These are phyloP conservation scores for Penicillium odoratum DNA, from an alignment of 495 filamentous ascomycete genomes.

Conservation along the genomic window DNA sequence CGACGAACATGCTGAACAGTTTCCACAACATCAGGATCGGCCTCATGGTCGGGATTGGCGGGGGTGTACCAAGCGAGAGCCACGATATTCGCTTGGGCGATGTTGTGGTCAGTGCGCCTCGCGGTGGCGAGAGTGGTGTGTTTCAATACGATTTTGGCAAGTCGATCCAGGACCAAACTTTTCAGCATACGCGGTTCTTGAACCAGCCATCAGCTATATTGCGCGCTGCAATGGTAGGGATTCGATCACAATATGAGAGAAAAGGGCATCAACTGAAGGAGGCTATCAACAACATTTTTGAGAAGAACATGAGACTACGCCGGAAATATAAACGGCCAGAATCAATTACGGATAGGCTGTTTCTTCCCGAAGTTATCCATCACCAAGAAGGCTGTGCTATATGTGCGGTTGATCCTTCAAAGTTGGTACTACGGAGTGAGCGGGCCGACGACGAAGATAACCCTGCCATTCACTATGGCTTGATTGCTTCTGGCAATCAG, in stretches of 20 bases:
- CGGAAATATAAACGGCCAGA: constrained; percentile 29
- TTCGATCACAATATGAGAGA: constrained; percentile 13
- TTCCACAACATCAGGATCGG: constrained; percentile 18
- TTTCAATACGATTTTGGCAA: constrained; percentile 43
- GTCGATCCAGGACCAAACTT: constrained; percentile 13
- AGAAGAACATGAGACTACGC: not conserved
- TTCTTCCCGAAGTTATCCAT: constrained; percentile 27
- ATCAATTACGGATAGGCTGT: constrained; percentile 36
- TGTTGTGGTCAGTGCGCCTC: constrained; percentile 33
- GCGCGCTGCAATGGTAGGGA: constrained; percentile 16
- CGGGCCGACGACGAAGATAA: constrained; percentile 28
- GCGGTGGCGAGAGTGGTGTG: constrained; percentile 26
- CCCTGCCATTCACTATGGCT: constrained; percentile 28
- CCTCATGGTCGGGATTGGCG: constrained; percentile 29
- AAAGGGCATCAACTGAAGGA: constrained; percentile 25
- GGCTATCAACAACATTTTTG: constrained; percentile 18
- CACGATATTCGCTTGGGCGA: constrained; percentile 26
- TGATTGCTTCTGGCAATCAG: constrained; percentile 31
- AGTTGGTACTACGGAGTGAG: constrained; percentile 22
- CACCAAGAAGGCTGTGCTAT: constrained; percentile 19
- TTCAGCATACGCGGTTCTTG: constrained; percentile 30
- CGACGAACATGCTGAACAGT: constrained; percentile 30
- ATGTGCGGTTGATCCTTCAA: constrained; percentile 28
- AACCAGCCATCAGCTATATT: constrained; percentile 33
- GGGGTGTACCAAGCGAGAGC: constrained; percentile 22